phyloP scores from a whole-genome alignment of 768 basidiomycete genomes.

The Rhizopogon vulgaris region DNA sequence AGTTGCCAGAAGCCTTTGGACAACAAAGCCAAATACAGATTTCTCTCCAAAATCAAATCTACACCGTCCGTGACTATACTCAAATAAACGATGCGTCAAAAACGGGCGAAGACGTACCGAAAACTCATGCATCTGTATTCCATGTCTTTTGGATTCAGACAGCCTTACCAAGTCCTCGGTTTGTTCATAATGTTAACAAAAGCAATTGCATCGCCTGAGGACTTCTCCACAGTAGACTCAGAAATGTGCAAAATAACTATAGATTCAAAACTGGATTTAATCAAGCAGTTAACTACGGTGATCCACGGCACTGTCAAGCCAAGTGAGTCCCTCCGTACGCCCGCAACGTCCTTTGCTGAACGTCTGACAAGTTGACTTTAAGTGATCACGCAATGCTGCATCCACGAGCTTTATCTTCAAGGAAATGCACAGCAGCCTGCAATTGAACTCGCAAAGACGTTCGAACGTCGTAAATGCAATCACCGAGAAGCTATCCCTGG shows the following conservation, averaged over 20 bases:
- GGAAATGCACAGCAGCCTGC: constrained; percentile 68
- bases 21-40: constrained; percentile 20
- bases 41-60: too few relatives aligned
- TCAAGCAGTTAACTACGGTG: constrained; percentile 67
- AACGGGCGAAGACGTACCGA: constrained; percentile 89
- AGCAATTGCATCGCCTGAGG: constrained; percentile 23
- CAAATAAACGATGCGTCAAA: constrained; percentile 75
- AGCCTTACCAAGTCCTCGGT: constrained; percentile 94
- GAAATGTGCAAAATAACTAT: constrained; percentile 71
- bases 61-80: too few relatives aligned
- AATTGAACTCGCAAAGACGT: constrained; percentile 86
- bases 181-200: constrained; percentile 14
- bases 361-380: constrained; percentile 38
- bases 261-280: constrained; percentile 67
- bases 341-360: constrained; percentile 5
- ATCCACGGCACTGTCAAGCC: constrained; percentile 87
- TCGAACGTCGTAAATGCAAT: constrained; percentile 93
- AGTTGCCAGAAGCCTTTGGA: not conserved
- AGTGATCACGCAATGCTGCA: constrained; percentile 99
- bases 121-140: constrained; percentile 91
- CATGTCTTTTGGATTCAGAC: constrained; percentile 82
- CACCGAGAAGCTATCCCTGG: constrained; percentile 83
- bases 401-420: constrained; percentile 86
- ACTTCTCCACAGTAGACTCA: constrained; percentile 54
- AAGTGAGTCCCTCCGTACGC: constrained; percentile 50